A percentile compares a stretch with the other conserved stretches of the same genome.
Conservation (phyloP, 345 rosid species). For the Linum lewisii region DNA sequence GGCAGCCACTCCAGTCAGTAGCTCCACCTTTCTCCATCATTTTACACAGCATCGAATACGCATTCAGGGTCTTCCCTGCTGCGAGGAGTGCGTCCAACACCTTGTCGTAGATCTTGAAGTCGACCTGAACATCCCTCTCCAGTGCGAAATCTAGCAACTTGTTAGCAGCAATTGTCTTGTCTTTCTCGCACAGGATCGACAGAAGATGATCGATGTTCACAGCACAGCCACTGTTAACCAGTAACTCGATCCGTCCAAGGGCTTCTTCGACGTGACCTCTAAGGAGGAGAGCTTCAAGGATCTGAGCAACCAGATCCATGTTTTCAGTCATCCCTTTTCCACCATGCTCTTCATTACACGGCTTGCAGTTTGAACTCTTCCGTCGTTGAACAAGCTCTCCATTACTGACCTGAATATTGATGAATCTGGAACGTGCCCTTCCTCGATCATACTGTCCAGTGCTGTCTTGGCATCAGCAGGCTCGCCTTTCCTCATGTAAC, state of each 20-base stretch:
- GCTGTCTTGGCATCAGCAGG: constrained; percentile 85
- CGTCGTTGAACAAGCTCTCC: constrained; percentile 78
- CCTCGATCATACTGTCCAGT: constrained; percentile 78
- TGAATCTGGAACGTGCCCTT: constrained; percentile 63
- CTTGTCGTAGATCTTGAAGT: constrained; percentile 60
- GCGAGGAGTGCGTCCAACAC: constrained; percentile 72
- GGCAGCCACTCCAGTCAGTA: constrained; percentile 57
- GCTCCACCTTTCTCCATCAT: constrained; percentile 65
- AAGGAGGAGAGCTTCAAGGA: constrained; percentile 72
- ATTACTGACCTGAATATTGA: constrained; percentile 66
- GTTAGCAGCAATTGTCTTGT: constrained; percentile 75
- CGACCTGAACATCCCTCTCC: constrained; percentile 54
- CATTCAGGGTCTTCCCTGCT: constrained; percentile 84
- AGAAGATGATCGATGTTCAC: constrained; percentile 53
- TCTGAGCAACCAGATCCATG: constrained; percentile 67
- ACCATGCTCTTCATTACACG: constrained; percentile 80
- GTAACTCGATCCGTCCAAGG: constrained; percentile 66
- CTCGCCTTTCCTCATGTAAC: constrained; percentile 86
- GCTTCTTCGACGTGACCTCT: constrained; percentile 95
- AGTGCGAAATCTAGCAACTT: constrained; percentile 64
- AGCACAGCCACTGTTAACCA: constrained; percentile 42
- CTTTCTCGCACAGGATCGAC: constrained; percentile 57
- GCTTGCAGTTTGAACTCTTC: constrained; percentile 88
- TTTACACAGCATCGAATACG: constrained; percentile 75
- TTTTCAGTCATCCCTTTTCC: constrained; percentile 70